Conservation (phyloP, 2,329 filamentous ascomycete genomes). For the Aphanoascus verrucosus region DNA sequence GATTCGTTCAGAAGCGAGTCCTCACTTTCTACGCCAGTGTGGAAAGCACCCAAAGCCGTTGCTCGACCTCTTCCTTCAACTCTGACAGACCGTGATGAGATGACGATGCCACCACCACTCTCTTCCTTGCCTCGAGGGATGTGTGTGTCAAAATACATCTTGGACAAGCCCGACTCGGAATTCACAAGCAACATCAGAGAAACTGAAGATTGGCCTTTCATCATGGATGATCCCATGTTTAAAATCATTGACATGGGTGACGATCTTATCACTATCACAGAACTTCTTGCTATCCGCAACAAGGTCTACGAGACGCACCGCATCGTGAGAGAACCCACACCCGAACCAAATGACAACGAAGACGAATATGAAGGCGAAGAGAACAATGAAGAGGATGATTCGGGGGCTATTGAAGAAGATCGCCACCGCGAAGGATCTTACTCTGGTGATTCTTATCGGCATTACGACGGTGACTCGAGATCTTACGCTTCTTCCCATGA, state of each 20-base stretch:
- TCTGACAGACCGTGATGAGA: conserved; percentile 21
- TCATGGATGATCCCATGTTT: conserved; percentile 43
- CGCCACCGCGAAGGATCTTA: neutral
- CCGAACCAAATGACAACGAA: conserved; percentile 9
- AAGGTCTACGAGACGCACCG: conserved; percentile 22
- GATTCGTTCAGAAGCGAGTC: conserved; percentile 5
- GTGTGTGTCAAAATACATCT: conserved; percentile 43
- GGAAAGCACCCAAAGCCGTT: conserved; percentile 18
- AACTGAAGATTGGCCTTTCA: conserved; percentile 41
- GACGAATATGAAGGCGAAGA: conserved; percentile 1
- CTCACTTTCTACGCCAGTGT: conserved; percentile 17
- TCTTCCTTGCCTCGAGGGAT: conserved; percentile 25
- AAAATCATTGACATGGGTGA: conserved; percentile 35
- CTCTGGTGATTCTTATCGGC: neutral
- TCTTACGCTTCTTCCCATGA: neutral
- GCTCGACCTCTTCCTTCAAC: conserved; percentile 22
- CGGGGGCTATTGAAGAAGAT: neutral
- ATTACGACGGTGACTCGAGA: conserved; percentile 1
- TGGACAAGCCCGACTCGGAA: conserved; percentile 34
- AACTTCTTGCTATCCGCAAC: conserved; percentile 33
- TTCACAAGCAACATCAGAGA: conserved; percentile 39
- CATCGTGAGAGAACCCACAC: conserved; percentile 13
- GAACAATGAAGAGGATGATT: neutral
- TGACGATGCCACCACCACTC: conserved; percentile 19
- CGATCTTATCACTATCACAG: conserved; percentile 34